These are phyloP conservation scores for Tetrapisispora arboricola DNA, from an alignment of 805 yeast species.

Conservation along the genomic window DNA sequence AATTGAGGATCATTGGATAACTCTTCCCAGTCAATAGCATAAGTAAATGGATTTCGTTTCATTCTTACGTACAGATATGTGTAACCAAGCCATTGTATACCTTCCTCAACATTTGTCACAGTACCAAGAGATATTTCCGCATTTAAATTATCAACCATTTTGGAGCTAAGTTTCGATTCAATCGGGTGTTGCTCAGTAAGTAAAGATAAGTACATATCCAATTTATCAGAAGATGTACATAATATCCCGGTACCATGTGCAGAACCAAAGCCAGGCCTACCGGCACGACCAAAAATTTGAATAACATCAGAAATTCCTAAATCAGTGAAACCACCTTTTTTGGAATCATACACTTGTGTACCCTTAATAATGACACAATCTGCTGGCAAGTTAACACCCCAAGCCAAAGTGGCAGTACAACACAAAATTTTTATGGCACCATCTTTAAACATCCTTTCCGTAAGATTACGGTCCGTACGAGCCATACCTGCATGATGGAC, in stretches of 20 bases:
- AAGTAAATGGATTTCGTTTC: slow-evolving; percentile 87
- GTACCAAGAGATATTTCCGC: slow-evolving; percentile 96
- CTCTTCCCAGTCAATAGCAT: slow-evolving; percentile 85
- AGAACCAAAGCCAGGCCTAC: slow-evolving; percentile 89
- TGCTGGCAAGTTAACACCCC: slow-evolving; percentile 99
- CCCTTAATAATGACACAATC: slow-evolving; percentile 96
- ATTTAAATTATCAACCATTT: slow-evolving; percentile 82
- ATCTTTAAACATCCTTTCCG: slow-evolving; percentile 74
- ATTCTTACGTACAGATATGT: slow-evolving; percentile 89
- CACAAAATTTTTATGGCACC: slow-evolving; percentile 86
- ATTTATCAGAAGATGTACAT: slow-evolving; percentile 68
- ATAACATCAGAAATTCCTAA: slow-evolving; percentile 93
- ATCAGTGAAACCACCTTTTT: slow-evolving; percentile 89
- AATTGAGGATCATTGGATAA: slow-evolving; percentile 73
- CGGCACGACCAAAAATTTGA: slow-evolving; percentile 98
- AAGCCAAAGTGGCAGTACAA: slow-evolving; percentile 95
- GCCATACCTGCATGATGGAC: slow-evolving; percentile 97
- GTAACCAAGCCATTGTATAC: slow-evolving; percentile 95
- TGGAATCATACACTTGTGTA: slow-evolving; percentile 89
- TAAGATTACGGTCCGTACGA: slow-evolving; percentile 77
- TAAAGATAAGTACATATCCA: slow-evolving; percentile 82
- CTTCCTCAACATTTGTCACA: slow-evolving; percentile 90
- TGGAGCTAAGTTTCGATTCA: slow-evolving; percentile 70
- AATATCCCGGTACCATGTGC: slow-evolving; percentile 85
- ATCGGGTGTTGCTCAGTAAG: slow-evolving; percentile 94